These are phyloP conservation scores for Physocladia obscura DNA, from an alignment of 192 early-diverging fungal genomes.

Conservation along the genomic window DNA sequence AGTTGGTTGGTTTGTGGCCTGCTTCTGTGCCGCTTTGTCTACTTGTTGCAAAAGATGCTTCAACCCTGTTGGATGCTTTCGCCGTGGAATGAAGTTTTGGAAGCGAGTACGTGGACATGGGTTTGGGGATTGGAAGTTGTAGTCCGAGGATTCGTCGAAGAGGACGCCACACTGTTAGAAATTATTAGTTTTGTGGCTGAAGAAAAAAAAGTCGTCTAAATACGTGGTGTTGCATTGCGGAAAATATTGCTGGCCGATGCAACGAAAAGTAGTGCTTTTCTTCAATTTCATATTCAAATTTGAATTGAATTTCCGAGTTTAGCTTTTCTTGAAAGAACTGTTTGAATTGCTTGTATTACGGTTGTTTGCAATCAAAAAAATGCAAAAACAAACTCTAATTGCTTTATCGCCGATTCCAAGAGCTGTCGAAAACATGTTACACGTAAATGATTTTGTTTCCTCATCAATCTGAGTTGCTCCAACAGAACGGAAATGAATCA, in stretches of 20 bases:
- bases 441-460: constrained; percentile 43
- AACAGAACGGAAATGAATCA: constrained; percentile 50
- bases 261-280: constrained; percentile 32
- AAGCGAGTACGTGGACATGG: constrained; percentile 37
- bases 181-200: background rate
- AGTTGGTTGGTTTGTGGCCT: background rate
- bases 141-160: constrained; percentile 48
- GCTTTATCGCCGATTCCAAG: constrained; percentile 39
- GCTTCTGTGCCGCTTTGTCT: background rate
- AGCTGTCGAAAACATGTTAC: constrained; percentile 38
- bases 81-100: constrained; percentile 30
- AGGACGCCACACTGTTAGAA: constrained; percentile 42
- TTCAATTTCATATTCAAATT: constrained; percentile 45
- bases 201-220: background rate
- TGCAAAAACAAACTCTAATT: constrained; percentile 26
- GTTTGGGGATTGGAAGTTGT: constrained; percentile 38
- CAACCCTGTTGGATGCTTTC: constrained; percentile 41
- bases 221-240: constrained; percentile 57
- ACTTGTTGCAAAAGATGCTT: constrained; percentile 22
- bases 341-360: background rate
- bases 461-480: constrained; percentile 56
- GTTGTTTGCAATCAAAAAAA: background rate
- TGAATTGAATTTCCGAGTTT: constrained; percentile 33
- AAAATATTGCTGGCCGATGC: constrained; percentile 47
- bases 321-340: constrained; percentile 51